phyloP scores from a whole-genome alignment of 1,139 yeast species.

The Hyphopichia pseudoburtonii region DNA sequence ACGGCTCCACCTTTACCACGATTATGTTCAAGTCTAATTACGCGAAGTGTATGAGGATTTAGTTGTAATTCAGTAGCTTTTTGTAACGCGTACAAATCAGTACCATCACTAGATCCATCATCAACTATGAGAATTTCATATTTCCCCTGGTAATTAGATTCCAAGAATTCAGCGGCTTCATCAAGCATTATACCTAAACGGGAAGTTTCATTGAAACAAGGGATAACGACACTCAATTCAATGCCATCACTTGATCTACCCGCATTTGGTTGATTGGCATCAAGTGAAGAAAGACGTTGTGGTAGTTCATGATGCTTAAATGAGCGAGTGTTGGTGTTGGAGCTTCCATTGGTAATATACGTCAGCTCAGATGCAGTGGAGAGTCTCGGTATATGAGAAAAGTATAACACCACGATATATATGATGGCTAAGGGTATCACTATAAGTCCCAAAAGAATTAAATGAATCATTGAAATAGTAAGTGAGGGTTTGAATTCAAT shows the following conservation, averaged over 20 bases:
- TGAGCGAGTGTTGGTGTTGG: conserved; percentile 16
- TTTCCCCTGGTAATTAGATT: conserved; percentile 23
- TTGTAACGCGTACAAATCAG: conserved; percentile 67
- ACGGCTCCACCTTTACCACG: conserved; percentile 99
- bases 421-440: conserved; percentile 16
- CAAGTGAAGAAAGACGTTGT: conserved; percentile 23
- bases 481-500: no score
- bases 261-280: conserved; percentile 10
- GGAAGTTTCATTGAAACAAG: conserved; percentile 84
- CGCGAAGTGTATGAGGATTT: conserved; percentile 62
- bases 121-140: conserved; percentile 88
- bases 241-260: conserved; percentile 30
- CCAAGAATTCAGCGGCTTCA: conserved; percentile 66
- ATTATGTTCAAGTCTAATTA: conserved; percentile 65
- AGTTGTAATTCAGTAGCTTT: conserved; percentile 57
- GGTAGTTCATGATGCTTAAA: conserved; percentile 27
- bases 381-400: conserved; percentile 67
- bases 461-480: neutral
- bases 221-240: conserved; percentile 75
- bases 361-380: conserved; percentile 51
- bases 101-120: conserved; percentile 87
- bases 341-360: conserved; percentile 43
- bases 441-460: conserved; percentile 4
- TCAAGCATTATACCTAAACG: conserved; percentile 75
- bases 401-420: conserved; percentile 43